Percentiles rank a stretch among this genome's conserved stretches.
Conservation (phyloP, 495 filamentous ascomycete species). For the Tuber calosporum region DNA sequence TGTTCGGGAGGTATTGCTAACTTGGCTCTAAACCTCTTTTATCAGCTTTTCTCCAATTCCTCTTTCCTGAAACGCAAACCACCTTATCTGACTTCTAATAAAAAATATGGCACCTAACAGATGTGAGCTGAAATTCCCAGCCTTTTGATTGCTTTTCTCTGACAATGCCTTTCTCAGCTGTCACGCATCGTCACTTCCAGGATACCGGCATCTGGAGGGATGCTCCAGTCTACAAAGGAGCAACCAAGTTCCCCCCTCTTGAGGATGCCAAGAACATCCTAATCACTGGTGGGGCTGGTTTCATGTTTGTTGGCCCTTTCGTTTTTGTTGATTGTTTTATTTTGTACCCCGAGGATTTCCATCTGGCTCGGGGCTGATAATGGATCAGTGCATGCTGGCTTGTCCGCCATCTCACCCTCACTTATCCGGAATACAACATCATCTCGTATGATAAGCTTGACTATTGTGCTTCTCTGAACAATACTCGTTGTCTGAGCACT, state of each 20-base stretch:
- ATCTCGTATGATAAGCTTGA: conserved; percentile 72
- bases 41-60: not conserved
- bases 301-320: conserved; percentile 51
- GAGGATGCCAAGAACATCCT: conserved; percentile 62
- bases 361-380: conserved; percentile 9
- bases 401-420: conserved; percentile 59
- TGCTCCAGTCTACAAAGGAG: conserved; percentile 57
- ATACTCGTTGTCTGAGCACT: conserved; percentile 55
- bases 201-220: conserved; percentile 51
- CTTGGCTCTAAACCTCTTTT: not conserved
- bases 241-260: conserved; percentile 56
- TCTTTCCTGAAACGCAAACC: not conserved
- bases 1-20: not conserved
- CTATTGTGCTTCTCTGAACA: conserved; percentile 64
- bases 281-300: conserved; percentile 65
- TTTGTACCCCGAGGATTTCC: not conserved
- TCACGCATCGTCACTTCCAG: conserved; percentile 8
- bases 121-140: not conserved
- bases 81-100: not conserved
- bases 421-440: conserved; percentile 64
- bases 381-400: conserved; percentile 59
- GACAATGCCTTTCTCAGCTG: not conserved
- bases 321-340: not conserved
- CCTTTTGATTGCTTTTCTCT: not conserved
- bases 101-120: not conserved